These are phyloP conservation scores for Escallonia herrerae DNA, from an alignment of 129 eudicot species.

Conservation along the genomic window DNA sequence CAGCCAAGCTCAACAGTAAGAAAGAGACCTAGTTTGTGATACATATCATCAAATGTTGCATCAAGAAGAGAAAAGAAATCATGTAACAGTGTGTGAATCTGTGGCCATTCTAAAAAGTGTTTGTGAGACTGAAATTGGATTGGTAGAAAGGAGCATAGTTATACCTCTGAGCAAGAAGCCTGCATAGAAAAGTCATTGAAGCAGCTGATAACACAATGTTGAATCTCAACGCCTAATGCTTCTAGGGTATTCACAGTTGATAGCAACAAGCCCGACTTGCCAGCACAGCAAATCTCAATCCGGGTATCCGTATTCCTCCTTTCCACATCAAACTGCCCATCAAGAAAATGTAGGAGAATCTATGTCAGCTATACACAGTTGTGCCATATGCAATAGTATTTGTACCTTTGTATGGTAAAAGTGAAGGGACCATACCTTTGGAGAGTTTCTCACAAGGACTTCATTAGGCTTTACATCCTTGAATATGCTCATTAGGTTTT, in stretches of 20 bases:
- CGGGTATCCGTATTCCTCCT: constrained; percentile 48
- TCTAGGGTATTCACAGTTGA: constrained; percentile 73
- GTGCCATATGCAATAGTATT: too few relatives aligned
- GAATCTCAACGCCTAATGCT: constrained; percentile 68
- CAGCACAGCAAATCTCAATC: constrained; percentile 55
- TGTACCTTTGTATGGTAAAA: too few relatives aligned
- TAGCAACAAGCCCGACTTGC: constrained; percentile 62
- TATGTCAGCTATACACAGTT: too few relatives aligned
- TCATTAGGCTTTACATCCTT: constrained; percentile 53
- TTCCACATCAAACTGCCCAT: constrained; percentile 73
- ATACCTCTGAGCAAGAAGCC: constrained; percentile 81
- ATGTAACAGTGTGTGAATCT: neutral
- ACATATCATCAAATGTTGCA: neutral
- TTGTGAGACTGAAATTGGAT: too few relatives aligned
- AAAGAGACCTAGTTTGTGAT: neutral
- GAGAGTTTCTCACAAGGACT: constrained; percentile 51
- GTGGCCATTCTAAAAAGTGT: neutral
- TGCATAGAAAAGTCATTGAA: constrained; percentile 70
- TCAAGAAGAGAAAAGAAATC: neutral
- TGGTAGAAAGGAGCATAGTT: too few relatives aligned
- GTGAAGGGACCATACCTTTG: constrained; percentile 44
- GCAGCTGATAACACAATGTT: constrained; percentile 84
- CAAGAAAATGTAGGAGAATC: neutral
- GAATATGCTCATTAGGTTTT: constrained; percentile 23
- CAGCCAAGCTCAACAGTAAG: neutral